These are phyloP conservation scores for Tricholoma saponaceum DNA, from an alignment of 768 basidiomycete genomes.

Conservation along the genomic window DNA sequence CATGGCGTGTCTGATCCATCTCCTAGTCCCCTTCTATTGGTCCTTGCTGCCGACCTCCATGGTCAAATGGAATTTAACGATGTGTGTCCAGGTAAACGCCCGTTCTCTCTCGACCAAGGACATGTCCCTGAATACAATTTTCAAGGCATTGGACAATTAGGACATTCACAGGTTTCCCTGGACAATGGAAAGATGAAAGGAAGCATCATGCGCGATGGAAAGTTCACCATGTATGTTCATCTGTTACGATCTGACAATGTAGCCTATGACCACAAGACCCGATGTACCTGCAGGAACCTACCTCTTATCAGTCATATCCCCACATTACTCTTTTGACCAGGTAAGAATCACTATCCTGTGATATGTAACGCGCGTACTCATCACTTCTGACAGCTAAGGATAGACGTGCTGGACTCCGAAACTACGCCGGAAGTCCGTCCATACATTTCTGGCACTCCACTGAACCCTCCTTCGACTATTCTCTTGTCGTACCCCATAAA, in stretches of 20 bases:
- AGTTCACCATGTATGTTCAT: conserved; percentile 59
- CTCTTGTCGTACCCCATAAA: conserved; percentile 59
- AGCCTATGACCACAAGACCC: conserved; percentile 38
- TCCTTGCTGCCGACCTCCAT: conserved; percentile 47
- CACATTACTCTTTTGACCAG: conserved; percentile 68
- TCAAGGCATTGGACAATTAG: conserved; percentile 31
- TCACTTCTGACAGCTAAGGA: conserved; percentile 46
- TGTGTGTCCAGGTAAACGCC: conserved; percentile 51
- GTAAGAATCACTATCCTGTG: conserved; percentile 29
- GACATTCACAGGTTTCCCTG: conserved; percentile 54
- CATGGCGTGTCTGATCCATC: neutral
- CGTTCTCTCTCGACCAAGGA: neutral
- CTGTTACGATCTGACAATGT: neutral
- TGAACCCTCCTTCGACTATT: conserved; percentile 52
- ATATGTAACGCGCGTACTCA: neutral
- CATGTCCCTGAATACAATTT: neutral
- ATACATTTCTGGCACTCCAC: conserved; percentile 64
- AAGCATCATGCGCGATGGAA: conserved; percentile 52
- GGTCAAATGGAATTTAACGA: conserved; percentile 72
- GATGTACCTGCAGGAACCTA: conserved; percentile 69
- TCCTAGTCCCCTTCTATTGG: conserved; percentile 21
- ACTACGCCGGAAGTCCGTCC: conserved; percentile 48
- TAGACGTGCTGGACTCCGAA: conserved; percentile 52
- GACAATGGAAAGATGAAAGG: conserved; percentile 55
- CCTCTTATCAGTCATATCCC: conserved; percentile 61